Base-by-base conservation (phyloP, 1,284 basidiomycete species). In the Boletus sp. region DNA sequence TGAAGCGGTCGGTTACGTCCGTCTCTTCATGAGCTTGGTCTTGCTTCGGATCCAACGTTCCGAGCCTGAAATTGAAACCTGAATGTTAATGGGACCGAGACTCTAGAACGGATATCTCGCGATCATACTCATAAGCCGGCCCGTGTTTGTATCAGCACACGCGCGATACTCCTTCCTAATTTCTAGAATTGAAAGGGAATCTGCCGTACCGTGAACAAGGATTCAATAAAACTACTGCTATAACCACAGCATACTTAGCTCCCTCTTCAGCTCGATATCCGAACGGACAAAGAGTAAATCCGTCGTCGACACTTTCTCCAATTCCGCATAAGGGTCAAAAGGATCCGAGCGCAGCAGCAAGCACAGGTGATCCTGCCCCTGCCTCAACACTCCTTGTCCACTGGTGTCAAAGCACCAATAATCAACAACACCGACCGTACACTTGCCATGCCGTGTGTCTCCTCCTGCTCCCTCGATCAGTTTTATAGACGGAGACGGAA, bases 361-460 rank as follows among this genome's bases (percentile, higher is more conserved):
- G 44, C 71, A 75, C 58, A 72, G 40, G 54, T 75, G 71, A 31
- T 74, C 69, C 47, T 73, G 72, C 53, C 55, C 46, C 1, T 65
- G 65, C n/a, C 25, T 61, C 62, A 72, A 56, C 21, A 70, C 56
- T 0, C 71, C 71, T 25, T 67, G 4, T 7, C 71, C 71, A 27
- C 56, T 72, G n/a, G 67, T 62, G 44, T 74, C 71, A 53, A 74
- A 73, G 38, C 65, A 74, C 74, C 74, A 72, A 37, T 72, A 75
- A 27, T 72, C 71, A 4, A 72, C 71, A 9, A 75, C 60, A 7
- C 69, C 72, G 6, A 74, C 68, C n/a, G 60, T 67, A 27, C 71
- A 72, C 31, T 51, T 65, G 13, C 62, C 61, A 31, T 72, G 62
- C 33, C 52, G 60, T 11, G 55, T 55, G 50, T 46, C 46, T 30